These are phyloP conservation scores for Cladorrhinum sp. DNA, from an alignment of 2,329 filamentous ascomycete genomes.

Conservation along the genomic window DNA sequence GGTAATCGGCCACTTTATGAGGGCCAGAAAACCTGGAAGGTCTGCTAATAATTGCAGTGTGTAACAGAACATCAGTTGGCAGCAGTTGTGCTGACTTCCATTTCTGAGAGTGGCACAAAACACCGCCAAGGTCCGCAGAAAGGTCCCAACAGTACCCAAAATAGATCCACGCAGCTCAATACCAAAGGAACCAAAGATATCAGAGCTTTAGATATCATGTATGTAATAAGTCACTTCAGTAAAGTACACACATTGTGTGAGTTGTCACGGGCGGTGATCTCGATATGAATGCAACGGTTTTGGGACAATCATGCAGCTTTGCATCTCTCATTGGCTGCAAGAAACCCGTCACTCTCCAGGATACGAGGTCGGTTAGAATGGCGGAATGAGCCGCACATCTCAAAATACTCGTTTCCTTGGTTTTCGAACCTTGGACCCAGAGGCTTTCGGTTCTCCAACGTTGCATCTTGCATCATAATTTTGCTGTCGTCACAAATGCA, in stretches of 20 bases:
- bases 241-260: no score
- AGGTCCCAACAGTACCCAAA: not conserved
- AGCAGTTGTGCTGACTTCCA: not conserved
- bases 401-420: not conserved
- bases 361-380: not conserved
- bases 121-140: not conserved
- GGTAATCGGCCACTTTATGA: not conserved
- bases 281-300: not conserved
- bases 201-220: no score
- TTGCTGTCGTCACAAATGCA: not conserved
- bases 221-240: no score
- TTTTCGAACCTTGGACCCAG: not conserved
- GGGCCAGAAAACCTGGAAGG: not conserved
- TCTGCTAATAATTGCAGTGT: not conserved
- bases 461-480: not conserved
- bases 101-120: slow-evolving; percentile 2
- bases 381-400: not conserved
- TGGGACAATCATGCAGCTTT: not conserved
- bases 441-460: not conserved
- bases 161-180: not conserved
- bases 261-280: not conserved
- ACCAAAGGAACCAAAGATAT: not conserved
- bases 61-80: not conserved
- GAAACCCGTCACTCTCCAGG: not conserved
- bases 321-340: not conserved